Percentiles rank a stretch among this genome's conserved stretches.
Conservation (phyloP, 257 asterid species). For the Forsythia suspensa region DNA sequence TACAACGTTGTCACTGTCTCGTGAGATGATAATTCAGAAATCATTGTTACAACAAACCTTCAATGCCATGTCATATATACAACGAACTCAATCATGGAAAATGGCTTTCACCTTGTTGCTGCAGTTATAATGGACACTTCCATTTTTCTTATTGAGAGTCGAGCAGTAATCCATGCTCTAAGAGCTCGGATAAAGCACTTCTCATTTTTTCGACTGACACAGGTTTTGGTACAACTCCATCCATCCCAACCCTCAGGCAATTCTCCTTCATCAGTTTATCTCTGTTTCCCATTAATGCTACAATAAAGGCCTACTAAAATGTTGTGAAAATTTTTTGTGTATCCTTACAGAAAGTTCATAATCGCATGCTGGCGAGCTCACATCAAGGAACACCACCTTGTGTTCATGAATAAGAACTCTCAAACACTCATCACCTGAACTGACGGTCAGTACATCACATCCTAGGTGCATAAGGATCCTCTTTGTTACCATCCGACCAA, state of each 20-base stretch:
- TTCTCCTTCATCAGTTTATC: conserved; percentile 65
- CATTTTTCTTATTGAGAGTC: conserved; percentile 39
- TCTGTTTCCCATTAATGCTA: conserved; percentile 67
- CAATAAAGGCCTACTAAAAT: conserved; percentile 57
- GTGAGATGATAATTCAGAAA: too few relatives aligned
- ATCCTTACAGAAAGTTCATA: conserved; percentile 61
- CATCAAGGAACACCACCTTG: conserved; percentile 70
- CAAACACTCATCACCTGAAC: conserved; percentile 77
- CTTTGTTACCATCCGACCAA: conserved; percentile 19
- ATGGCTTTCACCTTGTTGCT: background rate
- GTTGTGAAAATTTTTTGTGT: conserved; percentile 64
- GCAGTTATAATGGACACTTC: background rate
- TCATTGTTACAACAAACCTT: too few relatives aligned
- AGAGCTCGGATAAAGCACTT: conserved; percentile 63
- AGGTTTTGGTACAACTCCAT: conserved; percentile 76
- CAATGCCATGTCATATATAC: background rate
- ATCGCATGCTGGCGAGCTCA: conserved; percentile 46
- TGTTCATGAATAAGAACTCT: conserved; percentile 60
- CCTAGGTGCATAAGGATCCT: conserved; percentile 83
- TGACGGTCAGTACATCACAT: conserved; percentile 69
- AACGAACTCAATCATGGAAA: background rate
- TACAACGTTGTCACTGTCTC: too few relatives aligned
- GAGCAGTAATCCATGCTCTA: conserved; percentile 58
- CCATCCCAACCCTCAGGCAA: conserved; percentile 85
- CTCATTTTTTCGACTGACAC: conserved; percentile 82